A percentile compares a stretch with the other conserved stretches of the same genome.
phyloP scores from a whole-genome alignment of 2,329 filamentous ascomycete genomes.

The Aspergillus sp. region DNA sequence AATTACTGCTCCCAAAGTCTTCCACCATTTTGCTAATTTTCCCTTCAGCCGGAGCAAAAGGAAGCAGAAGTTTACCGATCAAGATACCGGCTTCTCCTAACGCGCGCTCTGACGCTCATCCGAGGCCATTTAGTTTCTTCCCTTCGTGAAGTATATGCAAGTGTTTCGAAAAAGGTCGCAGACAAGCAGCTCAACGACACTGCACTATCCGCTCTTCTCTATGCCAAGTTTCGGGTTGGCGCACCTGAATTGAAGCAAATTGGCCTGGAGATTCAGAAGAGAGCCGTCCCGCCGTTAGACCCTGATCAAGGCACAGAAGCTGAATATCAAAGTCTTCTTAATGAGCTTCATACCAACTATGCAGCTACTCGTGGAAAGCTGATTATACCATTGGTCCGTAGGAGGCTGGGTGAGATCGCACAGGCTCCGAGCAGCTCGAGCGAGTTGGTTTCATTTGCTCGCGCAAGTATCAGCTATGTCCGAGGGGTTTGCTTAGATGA shows the following conservation, averaged over 20 bases:
- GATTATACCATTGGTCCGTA: conserved; percentile 61
- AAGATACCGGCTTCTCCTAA: conserved; percentile 79
- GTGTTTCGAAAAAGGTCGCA: conserved; percentile 62
- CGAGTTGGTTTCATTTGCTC: conserved; percentile 65
- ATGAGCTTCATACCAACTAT: conserved; percentile 65
- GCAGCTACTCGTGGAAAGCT: conserved; percentile 58
- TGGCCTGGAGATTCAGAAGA: conserved; percentile 66
- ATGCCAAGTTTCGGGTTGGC: conserved; percentile 69
- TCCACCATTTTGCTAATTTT: background rate
- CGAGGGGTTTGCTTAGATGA: conserved; percentile 66
- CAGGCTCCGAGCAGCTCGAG: conserved; percentile 60
- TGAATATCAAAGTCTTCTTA: conserved; percentile 66
- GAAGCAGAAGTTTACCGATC: conserved; percentile 86
- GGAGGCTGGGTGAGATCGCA: conserved; percentile 57
- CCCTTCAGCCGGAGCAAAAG: conserved; percentile 69
- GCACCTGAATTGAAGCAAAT: conserved; percentile 66
- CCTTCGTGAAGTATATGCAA: conserved; percentile 62
- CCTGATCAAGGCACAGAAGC: conserved; percentile 59
- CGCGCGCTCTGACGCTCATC: conserved; percentile 65
- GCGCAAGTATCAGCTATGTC: conserved; percentile 64
- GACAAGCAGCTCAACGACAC: conserved; percentile 70
- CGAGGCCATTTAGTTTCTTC: conserved; percentile 65
- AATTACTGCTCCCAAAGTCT: background rate
- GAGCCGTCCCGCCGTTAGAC: conserved; percentile 60
- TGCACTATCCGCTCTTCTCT: conserved; percentile 68